A percentile compares a stretch with the other conserved stretches of the same genome.
Evolutionary conservation across 1,284 basidiomycete genomes (phyloP).

Genomic region (Heterobasidion irregulare): DNA sequence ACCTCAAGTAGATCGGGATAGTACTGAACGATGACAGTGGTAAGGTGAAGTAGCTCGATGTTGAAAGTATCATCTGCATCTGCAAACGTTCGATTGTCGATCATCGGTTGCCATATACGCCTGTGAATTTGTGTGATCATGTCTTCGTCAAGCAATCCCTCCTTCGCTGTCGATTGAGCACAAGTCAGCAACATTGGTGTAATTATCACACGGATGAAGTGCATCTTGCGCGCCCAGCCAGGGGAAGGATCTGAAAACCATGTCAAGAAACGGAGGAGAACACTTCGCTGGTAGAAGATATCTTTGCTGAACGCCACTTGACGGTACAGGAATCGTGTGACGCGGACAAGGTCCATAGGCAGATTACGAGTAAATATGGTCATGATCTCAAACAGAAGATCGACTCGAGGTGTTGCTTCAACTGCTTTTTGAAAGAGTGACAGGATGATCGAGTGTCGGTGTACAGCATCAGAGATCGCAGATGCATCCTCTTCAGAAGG

Average conservation of each 20-base stretch:
- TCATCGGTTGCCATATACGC: constrained; percentile 77
- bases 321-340: constrained; percentile 86
- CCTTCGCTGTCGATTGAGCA: constrained; percentile 43
- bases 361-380: constrained; percentile 78
- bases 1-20: constrained; percentile 75
- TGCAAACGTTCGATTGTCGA: constrained; percentile 45
- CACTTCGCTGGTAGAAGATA: constrained; percentile 67
- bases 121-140: constrained; percentile 66
- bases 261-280: constrained; percentile 80
- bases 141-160: constrained; percentile 61
- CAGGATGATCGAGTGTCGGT: constrained; percentile 65
- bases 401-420: constrained; percentile 66
- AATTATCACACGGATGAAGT: constrained; percentile 81
- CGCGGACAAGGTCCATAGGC: constrained; percentile 74
- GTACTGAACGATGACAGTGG: constrained; percentile 83
- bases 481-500: constrained; percentile 39
- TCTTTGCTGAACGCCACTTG: constrained; percentile 71
- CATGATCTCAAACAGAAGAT: constrained; percentile 86
- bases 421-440: constrained; percentile 73
- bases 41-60: constrained; percentile 89
- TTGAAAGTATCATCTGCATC: constrained; percentile 76
- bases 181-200: constrained; percentile 86
- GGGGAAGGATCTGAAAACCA: constrained; percentile 71
- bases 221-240: constrained; percentile 77
- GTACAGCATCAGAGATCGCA: constrained; percentile 43